phyloP scores from a whole-genome alignment of 495 filamentous ascomycete genomes.

The Acidomyces sp. region DNA sequence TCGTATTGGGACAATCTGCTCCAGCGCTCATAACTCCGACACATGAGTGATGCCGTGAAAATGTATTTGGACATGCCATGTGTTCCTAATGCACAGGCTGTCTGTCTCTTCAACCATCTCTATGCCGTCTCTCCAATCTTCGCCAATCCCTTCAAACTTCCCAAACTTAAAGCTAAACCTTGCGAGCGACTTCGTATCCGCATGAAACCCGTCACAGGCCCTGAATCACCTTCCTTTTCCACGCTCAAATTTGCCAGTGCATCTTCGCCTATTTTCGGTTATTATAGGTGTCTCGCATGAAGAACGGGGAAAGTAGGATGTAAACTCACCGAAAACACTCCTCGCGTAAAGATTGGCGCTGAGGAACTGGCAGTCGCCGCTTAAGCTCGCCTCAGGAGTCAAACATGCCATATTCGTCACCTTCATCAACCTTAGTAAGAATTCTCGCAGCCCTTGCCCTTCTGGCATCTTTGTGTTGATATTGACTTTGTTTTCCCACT shows the following conservation, averaged over 20 bases:
- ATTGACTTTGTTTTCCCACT: constrained; percentile 99
- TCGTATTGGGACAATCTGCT: no score
- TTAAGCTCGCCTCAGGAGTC: constrained; percentile 88
- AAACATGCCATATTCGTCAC: constrained; percentile 98
- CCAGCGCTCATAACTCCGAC: no score
- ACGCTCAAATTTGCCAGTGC: constrained; percentile 95
- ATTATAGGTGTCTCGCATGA: constrained; percentile 5
- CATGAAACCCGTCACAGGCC: constrained; percentile 95
- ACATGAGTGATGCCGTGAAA: no score
- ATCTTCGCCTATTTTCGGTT: constrained; percentile 69
- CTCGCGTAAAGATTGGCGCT: constrained; percentile 95
- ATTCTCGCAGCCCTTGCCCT: constrained; percentile 79
- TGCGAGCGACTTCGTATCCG: constrained; percentile 96
- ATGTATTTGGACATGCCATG: no score
- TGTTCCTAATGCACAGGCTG: no score
- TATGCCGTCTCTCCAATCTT: constrained; percentile 37
- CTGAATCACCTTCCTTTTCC: constrained; percentile 91
- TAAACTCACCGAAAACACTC: constrained; percentile 91
- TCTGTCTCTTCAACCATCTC: no score
- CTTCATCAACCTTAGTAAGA: constrained; percentile 89
- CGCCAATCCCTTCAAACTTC: constrained; percentile 88
- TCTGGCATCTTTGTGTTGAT: constrained; percentile 68
- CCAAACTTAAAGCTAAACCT: constrained; percentile 85
- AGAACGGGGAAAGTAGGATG: background rate
- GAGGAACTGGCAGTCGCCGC: constrained; percentile 96